Evolutionary conservation across 148 eudicot species (phyloP).

Genomic region (Vaccinium corymbosum): DNA sequence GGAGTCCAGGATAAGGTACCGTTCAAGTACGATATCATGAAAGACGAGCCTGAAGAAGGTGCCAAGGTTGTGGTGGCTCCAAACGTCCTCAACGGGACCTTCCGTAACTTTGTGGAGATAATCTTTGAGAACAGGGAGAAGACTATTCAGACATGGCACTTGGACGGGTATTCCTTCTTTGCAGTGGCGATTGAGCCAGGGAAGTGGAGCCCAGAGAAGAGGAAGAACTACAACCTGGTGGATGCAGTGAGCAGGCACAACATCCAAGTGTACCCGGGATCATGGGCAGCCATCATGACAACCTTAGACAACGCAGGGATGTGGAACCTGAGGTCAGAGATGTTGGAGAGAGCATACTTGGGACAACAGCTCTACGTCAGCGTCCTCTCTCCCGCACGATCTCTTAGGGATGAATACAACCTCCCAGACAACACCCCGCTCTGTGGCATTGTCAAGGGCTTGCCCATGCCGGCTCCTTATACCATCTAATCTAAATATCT

Average conservation of each 20-base stretch:
- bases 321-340: conserved; percentile 48
- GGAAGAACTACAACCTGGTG: conserved; percentile 51
- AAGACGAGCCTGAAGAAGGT: conserved; percentile 8
- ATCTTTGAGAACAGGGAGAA: conserved; percentile 50
- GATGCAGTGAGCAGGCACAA: conserved; percentile 49
- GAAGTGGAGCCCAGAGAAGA: conserved; percentile 46
- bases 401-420: conserved; percentile 46
- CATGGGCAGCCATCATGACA: conserved; percentile 49
- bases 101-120: conserved; percentile 42
- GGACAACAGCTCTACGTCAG: conserved; percentile 53
- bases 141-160: conserved; percentile 44
- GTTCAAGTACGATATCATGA: conserved; percentile 19
- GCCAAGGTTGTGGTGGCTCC: conserved; percentile 17
- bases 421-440: conserved; percentile 26
- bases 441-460: conserved; percentile 43
- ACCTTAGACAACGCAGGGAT: conserved; percentile 50
- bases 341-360: conserved; percentile 29
- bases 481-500: neutral
- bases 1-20: conserved; percentile 16
- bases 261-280: conserved; percentile 55
- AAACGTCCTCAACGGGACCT: conserved; percentile 34
- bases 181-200: conserved; percentile 52
- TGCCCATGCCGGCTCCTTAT: conserved; percentile 43
- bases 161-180: conserved; percentile 54
- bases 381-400: conserved; percentile 32